These are phyloP conservation scores for Aspergillus asperescens DNA, from an alignment of 495 filamentous ascomycete species.

Conservation along the genomic window DNA sequence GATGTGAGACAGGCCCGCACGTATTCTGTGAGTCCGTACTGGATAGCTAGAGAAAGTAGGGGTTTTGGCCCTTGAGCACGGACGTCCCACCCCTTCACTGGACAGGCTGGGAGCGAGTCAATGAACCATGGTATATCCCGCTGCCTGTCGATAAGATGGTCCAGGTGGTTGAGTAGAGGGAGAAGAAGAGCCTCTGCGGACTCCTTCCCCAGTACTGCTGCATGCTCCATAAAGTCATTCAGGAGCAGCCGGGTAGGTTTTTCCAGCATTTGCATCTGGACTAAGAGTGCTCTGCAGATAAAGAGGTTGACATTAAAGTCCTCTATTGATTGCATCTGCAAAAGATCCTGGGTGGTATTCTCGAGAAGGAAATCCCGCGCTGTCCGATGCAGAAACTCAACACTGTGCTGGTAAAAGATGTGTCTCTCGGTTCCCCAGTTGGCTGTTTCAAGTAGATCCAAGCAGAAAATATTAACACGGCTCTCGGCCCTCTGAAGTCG, in stretches of 20 bases:
- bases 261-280: neutral
- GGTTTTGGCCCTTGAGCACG: conserved; percentile 17
- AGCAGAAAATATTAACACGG: neutral
- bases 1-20: neutral
- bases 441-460: neutral
- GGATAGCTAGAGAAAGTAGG: neutral
- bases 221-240: neutral
- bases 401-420: neutral
- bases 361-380: neutral
- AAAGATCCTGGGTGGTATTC: neutral
- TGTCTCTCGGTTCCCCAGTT: neutral
- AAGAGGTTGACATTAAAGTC: neutral
- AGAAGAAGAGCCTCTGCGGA: neutral
- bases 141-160: neutral
- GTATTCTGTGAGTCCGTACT: neutral
- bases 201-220: neutral
- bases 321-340: neutral
- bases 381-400: neutral
- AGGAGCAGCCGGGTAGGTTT: neutral
- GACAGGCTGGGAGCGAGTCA: neutral
- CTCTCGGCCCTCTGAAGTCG: neutral
- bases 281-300: neutral
- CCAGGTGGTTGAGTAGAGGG: neutral
- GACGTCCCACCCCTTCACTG: neutral
- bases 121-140: neutral